phyloP scores from a whole-genome alignment of 768 basidiomycete genomes.

The Mycena crocata region DNA sequence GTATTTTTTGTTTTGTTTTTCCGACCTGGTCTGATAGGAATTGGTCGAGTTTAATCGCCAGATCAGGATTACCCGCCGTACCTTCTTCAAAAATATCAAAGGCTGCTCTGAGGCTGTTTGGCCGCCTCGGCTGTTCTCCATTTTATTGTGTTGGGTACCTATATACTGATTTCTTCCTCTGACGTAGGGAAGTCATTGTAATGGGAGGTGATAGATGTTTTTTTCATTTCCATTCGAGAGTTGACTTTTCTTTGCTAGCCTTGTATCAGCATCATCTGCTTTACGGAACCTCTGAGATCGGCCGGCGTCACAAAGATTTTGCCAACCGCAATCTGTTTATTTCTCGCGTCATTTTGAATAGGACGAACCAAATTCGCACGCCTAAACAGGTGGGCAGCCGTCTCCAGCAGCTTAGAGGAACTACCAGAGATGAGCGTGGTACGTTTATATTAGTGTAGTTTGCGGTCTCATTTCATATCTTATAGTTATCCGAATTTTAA shows the following conservation, averaged over 20 bases:
- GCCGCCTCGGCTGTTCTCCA: conserved; percentile 1
- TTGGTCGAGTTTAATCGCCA: neutral
- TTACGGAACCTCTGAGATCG: neutral
- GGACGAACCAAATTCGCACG: conserved; percentile 7
- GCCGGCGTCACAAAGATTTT: neutral
- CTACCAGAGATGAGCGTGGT: neutral
- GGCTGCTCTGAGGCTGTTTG: conserved; percentile 10
- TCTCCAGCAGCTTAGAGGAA: conserved; percentile 11
- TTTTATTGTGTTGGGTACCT: neutral
- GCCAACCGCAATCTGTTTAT: neutral
- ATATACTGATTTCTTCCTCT: neutral
- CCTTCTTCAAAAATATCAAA: neutral
- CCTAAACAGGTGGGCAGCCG: conserved; percentile 22
- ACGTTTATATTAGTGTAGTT: neutral
- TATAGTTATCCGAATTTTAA: neutral
- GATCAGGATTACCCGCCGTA: neutral
- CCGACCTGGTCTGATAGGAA: too few relatives aligned
- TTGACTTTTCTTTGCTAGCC: neutral
- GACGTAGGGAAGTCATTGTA: conserved; percentile 11
- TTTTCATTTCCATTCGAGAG: neutral
- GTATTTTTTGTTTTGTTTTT: too few relatives aligned
- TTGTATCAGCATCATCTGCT: neutral
- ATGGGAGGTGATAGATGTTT: neutral
- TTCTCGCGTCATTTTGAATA: neutral
- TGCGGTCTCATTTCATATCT: neutral